These are phyloP conservation scores for Fusarium nygamai DNA, from an alignment of 2,329 filamentous ascomycete species.

Conservation along the genomic window DNA sequence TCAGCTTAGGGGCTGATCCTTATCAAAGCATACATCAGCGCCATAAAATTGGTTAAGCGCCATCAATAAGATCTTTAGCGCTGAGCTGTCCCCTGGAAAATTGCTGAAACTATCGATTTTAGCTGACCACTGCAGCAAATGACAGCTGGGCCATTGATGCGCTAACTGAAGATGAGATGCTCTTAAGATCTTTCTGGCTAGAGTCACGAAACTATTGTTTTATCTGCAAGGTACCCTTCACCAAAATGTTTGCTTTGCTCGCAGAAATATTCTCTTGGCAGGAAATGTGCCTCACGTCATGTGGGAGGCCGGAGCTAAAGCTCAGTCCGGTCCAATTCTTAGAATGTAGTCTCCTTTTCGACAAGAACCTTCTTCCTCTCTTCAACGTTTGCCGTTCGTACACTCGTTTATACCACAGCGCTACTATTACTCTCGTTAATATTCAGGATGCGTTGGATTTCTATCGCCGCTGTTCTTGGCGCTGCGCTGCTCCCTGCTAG, in stretches of 20 bases:
- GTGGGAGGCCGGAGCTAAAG: not conserved
- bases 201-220: not conserved
- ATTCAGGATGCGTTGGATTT: conserved; percentile 29
- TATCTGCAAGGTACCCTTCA: not conserved
- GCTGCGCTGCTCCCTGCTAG: conserved; percentile 8
- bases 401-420: not conserved
- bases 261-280: not conserved
- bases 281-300: not conserved
- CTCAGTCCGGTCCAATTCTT: not conserved
- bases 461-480: conserved; percentile 14
- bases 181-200: not conserved
- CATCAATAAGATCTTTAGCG: not conserved
- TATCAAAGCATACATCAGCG: not conserved
- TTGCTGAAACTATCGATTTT: not conserved
- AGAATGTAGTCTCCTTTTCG: not conserved
- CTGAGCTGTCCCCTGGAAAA: not conserved
- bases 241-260: not conserved
- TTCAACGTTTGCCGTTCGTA: not conserved
- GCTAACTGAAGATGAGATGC: not conserved
- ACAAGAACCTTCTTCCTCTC: not conserved
- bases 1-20: not conserved
- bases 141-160: fast-evolving
- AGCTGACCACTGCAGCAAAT: not conserved
- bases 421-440: conserved; percentile 13
- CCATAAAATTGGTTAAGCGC: not conserved